phyloP scores from a whole-genome alignment of 148 eudicot species.

The Silene uniflora region DNA sequence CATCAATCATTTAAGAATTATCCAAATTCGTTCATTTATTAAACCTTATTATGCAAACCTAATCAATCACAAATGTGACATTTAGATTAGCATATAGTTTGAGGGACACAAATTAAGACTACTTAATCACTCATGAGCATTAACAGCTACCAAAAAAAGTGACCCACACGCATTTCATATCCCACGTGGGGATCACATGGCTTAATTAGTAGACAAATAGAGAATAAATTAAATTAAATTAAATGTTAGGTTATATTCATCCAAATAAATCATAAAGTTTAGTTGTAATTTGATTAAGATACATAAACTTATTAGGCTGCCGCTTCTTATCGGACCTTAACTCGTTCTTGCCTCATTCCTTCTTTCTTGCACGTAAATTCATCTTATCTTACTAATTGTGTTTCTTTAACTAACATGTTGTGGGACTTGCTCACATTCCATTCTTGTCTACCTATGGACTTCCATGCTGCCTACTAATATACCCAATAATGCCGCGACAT shows the following conservation, averaged over 20 bases:
- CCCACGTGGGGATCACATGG: neutral
- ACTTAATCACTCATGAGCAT: neutral
- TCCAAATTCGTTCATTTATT: no score
- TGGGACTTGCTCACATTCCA: constrained; percentile 5
- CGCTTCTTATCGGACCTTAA: no score
- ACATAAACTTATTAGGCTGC: no score
- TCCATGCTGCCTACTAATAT: constrained; percentile 19
- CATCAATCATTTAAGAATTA: no score
- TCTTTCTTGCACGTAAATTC: neutral
- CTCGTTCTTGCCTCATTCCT: no score
- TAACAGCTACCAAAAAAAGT: neutral
- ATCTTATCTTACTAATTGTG: neutral
- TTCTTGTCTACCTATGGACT: constrained; percentile 21
- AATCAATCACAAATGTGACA: no score
- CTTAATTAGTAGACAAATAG: neutral
- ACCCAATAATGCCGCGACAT: constrained; percentile 3
- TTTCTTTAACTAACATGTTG: neutral
- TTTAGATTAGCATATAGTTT: neutral
- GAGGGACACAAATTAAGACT: neutral
- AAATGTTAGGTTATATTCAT: no score
- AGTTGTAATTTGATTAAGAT: no score
- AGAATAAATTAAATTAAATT: no score
- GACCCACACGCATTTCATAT: constrained; percentile 3
- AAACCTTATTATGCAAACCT: no score
- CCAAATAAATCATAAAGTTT: no score